Evolutionary conservation across 2,329 filamentous ascomycete genomes (phyloP), one percentile per base, ranked within the genome.

Genomic region (Pseudocercospora musae): DNA sequence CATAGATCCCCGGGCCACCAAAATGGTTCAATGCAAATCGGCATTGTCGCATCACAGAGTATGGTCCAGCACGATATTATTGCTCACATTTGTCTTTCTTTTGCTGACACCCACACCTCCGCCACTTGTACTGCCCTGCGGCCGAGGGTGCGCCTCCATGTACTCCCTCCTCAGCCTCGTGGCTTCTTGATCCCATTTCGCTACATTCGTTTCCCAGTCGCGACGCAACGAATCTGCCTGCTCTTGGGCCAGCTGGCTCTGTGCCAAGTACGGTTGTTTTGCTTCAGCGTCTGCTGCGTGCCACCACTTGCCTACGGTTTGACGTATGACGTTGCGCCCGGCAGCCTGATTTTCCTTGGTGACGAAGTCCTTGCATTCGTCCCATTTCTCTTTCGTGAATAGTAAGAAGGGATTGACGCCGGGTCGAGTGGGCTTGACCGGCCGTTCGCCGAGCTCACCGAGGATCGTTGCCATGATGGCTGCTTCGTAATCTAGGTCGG

Each of bases 261-360:
- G 84, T 27, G 92, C 88, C 54, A 93, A 84, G 71, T 90, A 98
- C 0, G 92, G 93, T 72, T 84, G 83, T 72, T 89, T 91, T 69
- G 87, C 84, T 49, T 90, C 89, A 5, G 86, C 81, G 1, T 82
- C 78, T 0, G 90, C 87, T 55, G 90, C 89, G 69, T 89, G 91
- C 95, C 95, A 99, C 88, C 95, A 93, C 73, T 89, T 89, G 27
- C 93, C 93, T 9, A 95, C 86, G 74, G 92, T 91, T 56, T 88
- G 85, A 33, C 95, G 90, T 60, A 98, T 90, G 72, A 96, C 91
- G 70, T 87, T 83, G 46, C 85, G 82, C 1, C 82, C 79, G 2
- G 84, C 84, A 69, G 92, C 96, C 6, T 89, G 87, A 48, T 10
- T 85, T 88, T 31, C 83, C 3, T 84, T 80, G 59, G 84, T 83